These are phyloP conservation scores for Podospora pseudopauciseta DNA, from an alignment of 495 filamentous ascomycete species.

Conservation along the genomic window DNA sequence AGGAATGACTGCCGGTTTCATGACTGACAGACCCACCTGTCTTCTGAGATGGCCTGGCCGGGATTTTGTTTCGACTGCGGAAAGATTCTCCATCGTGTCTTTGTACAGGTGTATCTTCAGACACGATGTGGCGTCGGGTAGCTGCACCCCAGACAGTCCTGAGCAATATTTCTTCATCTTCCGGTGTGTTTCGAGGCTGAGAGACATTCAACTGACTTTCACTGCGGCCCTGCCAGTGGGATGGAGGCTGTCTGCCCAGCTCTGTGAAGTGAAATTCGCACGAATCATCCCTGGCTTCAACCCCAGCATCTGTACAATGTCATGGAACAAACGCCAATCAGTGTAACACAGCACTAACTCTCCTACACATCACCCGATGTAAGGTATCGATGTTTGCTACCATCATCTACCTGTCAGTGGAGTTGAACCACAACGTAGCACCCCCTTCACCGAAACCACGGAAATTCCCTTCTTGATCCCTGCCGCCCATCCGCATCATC, in stretches of 20 bases:
- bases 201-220: neutral
- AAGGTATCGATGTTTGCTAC: neutral
- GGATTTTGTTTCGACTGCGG: neutral
- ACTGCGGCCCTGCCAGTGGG: neutral
- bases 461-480: neutral
- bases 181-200: neutral
- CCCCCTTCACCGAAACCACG: neutral
- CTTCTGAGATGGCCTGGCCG: neutral
- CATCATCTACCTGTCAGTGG: neutral
- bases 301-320: neutral
- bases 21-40: neutral
- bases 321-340: neutral
- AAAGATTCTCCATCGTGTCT: neutral
- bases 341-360: neutral
- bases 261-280: neutral
- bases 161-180: neutral
- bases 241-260: neutral
- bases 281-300: neutral
- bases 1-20: neutral
- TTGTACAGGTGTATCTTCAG: neutral
- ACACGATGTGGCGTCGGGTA: neutral
- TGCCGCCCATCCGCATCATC: neutral
- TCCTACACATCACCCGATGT: neutral
- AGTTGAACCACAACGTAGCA: neutral
- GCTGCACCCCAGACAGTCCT: neutral